Conservation (phyloP, 441 rosid genomes). For the Brassica hybrid region DNA sequence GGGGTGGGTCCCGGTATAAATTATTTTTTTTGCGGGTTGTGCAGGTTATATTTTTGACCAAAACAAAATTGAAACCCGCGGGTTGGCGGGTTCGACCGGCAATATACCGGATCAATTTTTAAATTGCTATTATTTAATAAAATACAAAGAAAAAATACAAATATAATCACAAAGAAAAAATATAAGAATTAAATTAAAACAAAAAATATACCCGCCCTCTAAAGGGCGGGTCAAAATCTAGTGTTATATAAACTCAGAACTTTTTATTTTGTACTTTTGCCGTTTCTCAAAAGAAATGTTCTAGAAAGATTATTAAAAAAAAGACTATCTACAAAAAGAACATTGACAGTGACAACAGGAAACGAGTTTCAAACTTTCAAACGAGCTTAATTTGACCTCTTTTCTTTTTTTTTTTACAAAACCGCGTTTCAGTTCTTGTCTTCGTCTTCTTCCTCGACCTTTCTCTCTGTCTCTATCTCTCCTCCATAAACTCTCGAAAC, state of each 20-base stretch:
- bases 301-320: slow-evolving; percentile 14
- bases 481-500: slow-evolving; percentile 1
- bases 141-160: too few relatives aligned
- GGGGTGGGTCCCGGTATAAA: too few relatives aligned
- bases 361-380: slow-evolving; percentile 22
- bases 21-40: too few relatives aligned
- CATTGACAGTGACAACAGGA: slow-evolving; percentile 24
- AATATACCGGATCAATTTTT: too few relatives aligned
- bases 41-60: too few relatives aligned
- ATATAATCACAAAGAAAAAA: too few relatives aligned
- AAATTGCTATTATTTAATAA: too few relatives aligned
- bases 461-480: slow-evolving; percentile 10
- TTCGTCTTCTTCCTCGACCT: slow-evolving; percentile 31
- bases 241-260: background rate
- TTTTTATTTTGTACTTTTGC: background rate
- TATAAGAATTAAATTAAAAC: too few relatives aligned
- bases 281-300: slow-evolving; percentile 3
- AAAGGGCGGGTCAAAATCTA: too few relatives aligned
- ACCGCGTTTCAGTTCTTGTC: slow-evolving; percentile 44
- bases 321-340: slow-evolving; percentile 8
- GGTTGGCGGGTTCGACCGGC: too few relatives aligned
- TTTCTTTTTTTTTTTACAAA: slow-evolving; percentile 1
- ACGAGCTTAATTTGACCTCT: slow-evolving; percentile 35
- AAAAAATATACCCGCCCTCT: too few relatives aligned
- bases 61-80: too few relatives aligned